These are phyloP conservation scores for Sinapis alba DNA, from an alignment of 441 rosid genomes.

Conservation along the genomic window DNA sequence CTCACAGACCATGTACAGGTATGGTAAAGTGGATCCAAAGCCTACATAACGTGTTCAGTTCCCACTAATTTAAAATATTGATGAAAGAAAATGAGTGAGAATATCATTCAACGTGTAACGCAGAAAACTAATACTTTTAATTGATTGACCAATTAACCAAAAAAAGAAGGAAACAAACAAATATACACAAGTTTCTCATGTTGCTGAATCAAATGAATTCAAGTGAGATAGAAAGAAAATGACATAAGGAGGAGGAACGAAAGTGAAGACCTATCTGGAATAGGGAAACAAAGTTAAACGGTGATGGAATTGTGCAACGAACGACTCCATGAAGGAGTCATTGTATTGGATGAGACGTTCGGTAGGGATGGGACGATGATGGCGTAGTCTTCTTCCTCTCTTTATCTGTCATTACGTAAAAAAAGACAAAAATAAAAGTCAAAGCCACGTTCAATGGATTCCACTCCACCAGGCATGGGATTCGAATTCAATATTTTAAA, in stretches of 20 bases:
- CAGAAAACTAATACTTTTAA: neutral
- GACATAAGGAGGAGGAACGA: neutral
- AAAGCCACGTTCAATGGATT: conserved; percentile 19
- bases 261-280: neutral
- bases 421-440: neutral
- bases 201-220: neutral
- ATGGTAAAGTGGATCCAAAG: neutral
- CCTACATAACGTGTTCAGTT: conserved; percentile 4
- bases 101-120: neutral
- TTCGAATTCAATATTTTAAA: neutral
- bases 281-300: conserved; percentile 16
- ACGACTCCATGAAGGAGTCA: conserved; percentile 31
- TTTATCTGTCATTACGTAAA: neutral
- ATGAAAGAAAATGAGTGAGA: neutral
- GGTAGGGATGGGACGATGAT: conserved; percentile 17
- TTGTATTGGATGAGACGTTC: conserved; percentile 31
- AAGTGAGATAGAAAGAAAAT: neutral
- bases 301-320: conserved; percentile 35
- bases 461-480: conserved; percentile 12
- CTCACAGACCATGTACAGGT: conserved; percentile 3
- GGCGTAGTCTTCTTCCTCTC: conserved; percentile 2
- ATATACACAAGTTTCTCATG: neutral
- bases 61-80: neutral
- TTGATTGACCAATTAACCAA: neutral
- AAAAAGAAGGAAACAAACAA: neutral